phyloP scores from a whole-genome alignment of 1,284 basidiomycete species.

The Trametes sp. region DNA sequence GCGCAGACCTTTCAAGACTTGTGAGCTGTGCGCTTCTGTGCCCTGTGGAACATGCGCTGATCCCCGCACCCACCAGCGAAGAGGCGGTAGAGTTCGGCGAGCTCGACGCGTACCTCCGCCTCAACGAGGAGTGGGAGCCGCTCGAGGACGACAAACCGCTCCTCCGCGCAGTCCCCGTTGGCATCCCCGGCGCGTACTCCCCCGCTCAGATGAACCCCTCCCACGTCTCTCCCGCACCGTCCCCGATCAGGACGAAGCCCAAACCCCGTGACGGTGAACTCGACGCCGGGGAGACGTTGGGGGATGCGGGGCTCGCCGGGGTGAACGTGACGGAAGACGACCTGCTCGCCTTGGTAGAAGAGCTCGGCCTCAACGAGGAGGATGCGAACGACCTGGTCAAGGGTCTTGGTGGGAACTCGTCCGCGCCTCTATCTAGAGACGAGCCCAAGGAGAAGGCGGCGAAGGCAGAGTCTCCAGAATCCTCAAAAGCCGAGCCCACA shows the following conservation, averaged over 20 bases:
- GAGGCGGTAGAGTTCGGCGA: conserved; percentile 81
- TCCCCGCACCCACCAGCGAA: conserved; percentile 57
- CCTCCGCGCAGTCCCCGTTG: conserved; percentile 65
- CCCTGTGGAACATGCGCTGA: conserved; percentile 9
- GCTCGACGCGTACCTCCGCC: conserved; percentile 72
- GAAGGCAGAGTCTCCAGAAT: conserved; percentile 9
- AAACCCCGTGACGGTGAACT: conserved; percentile 51
- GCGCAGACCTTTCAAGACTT: conserved; percentile 63
- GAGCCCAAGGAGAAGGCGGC: not conserved
- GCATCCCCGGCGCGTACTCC: conserved; percentile 77
- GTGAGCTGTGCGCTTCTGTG: conserved; percentile 44
- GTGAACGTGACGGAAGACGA: conserved; percentile 81
- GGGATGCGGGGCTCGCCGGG: conserved; percentile 76
- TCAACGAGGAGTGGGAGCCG: conserved; percentile 65
- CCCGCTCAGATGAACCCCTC: conserved; percentile 82
- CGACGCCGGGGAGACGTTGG: conserved; percentile 70
- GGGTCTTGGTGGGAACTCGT: conserved; percentile 49
- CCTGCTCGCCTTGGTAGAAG: conserved; percentile 68
- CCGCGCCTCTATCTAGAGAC: not conserved
- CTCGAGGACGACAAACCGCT: conserved; percentile 60
- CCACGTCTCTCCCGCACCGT: conserved; percentile 59
- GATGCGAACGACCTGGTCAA: conserved; percentile 75
- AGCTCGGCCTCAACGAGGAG: conserved; percentile 75
- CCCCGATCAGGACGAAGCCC: conserved; percentile 45
- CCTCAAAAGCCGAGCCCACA: not conserved